phyloP scores from a whole-genome alignment of 768 basidiomycete species.

The Daedaleopsis sinensis region DNA sequence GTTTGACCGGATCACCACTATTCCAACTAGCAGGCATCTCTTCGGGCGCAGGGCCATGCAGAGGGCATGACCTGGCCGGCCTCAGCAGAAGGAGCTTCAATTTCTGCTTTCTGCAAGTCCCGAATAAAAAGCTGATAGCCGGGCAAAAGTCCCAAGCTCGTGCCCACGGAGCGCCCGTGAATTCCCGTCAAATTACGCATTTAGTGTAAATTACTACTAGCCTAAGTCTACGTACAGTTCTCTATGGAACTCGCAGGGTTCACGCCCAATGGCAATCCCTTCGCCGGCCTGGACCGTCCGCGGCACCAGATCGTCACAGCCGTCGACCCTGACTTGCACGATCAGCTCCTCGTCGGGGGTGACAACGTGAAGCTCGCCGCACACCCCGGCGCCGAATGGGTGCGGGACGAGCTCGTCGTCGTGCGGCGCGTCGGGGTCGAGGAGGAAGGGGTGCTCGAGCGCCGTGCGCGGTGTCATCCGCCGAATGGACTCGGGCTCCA shows the following conservation, averaged over 20 bases:
- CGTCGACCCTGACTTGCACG: slow-evolving; percentile 46
- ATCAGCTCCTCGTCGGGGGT: slow-evolving; percentile 62
- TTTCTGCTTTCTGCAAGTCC: no score
- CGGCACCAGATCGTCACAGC: slow-evolving; percentile 28
- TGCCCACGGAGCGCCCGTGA: background rate
- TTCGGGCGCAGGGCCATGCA: no score
- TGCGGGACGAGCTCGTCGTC: slow-evolving; percentile 76
- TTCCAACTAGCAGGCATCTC: background rate
- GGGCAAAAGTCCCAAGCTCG: no score
- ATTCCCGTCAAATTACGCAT: no score
- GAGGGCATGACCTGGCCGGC: no score
- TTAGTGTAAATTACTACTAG: background rate
- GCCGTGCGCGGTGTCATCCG: slow-evolving; percentile 78
- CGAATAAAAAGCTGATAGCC: no score
- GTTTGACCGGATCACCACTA: background rate
- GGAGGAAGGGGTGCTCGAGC: slow-evolving; percentile 79
- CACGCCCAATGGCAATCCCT: slow-evolving; percentile 35
- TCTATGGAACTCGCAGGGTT: slow-evolving; percentile 38
- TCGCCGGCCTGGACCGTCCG: slow-evolving; percentile 31
- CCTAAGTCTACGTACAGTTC: background rate
- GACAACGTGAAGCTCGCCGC: slow-evolving; percentile 59
- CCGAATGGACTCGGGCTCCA: slow-evolving; percentile 78
- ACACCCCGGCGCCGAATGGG: slow-evolving; percentile 67
- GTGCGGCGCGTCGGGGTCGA: slow-evolving; percentile 45
- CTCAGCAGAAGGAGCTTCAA: no score